Evolutionary conservation across 176 grass and related monocot species (phyloP).

Genomic region (Pharus latifolius): DNA sequence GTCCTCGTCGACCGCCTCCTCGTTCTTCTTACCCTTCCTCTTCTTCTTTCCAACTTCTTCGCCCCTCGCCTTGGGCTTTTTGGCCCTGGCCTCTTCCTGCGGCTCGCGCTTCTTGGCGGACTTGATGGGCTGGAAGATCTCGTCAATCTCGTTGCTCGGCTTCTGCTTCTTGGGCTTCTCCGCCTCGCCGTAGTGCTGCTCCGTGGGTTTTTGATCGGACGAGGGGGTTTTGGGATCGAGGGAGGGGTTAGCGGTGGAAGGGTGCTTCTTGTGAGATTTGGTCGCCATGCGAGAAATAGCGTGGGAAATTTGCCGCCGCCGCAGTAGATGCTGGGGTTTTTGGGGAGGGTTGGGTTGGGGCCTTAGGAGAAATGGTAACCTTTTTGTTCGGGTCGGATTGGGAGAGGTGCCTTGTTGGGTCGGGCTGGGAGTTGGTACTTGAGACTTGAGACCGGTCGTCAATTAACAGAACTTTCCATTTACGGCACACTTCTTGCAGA

Average conservation of each 20-base stretch:
- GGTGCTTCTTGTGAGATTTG: conserved; percentile 18
- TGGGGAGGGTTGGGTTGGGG: no score
- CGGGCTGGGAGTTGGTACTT: no score
- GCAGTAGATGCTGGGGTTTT: not conserved
- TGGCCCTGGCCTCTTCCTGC: not conserved
- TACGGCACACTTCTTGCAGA: no score
- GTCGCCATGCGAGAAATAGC: conserved; percentile 13
- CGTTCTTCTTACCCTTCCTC: conserved; percentile 18
- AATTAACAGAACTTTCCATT: no score
- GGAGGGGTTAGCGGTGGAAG: not conserved
- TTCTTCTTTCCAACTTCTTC: conserved; percentile 12
- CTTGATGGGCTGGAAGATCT: conserved; percentile 61
- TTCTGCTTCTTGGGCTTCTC: conserved; percentile 46
- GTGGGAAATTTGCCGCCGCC: not conserved
- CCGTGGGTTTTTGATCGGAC: not conserved
- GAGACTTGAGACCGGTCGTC: no score
- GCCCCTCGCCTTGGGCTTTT: conserved; percentile 19
- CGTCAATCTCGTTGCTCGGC: conserved; percentile 55
- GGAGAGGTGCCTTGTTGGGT: no score
- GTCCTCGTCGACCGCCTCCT: no score
- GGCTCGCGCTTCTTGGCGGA: conserved; percentile 37
- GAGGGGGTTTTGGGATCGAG: not conserved
- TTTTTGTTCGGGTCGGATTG: no score
- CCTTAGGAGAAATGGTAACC: no score
- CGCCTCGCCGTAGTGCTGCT: not conserved